Conservation (phyloP, 352 stramenopile genomes). For the Globisporangium spiculum region DNA sequence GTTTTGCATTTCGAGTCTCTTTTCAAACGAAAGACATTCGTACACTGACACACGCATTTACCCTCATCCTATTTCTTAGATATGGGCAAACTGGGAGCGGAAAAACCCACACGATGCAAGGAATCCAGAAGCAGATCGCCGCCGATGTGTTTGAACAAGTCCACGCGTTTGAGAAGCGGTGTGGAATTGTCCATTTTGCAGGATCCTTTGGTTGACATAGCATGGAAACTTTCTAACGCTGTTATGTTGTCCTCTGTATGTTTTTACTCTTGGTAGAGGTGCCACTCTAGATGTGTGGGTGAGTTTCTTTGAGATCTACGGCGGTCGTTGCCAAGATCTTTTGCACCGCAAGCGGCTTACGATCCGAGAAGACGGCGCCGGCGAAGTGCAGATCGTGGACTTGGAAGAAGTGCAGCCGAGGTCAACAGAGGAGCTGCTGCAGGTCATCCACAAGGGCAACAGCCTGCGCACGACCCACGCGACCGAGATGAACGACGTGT, state of each 20-base stretch:
- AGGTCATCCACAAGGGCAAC: conserved; percentile 93
- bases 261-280: conserved; percentile 21
- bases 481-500: conserved; percentile 96
- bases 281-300: conserved; percentile 85
- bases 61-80: conserved; percentile 13
- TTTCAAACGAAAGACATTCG: neutral
- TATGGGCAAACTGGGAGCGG: conserved; percentile 93
- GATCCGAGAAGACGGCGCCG: conserved; percentile 92
- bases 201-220: neutral
- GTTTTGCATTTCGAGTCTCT: neutral
- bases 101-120: conserved; percentile 94
- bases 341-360: conserved; percentile 88
- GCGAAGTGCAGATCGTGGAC: conserved; percentile 95
- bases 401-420: conserved; percentile 90
- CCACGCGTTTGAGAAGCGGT: conserved; percentile 48
- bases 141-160: conserved; percentile 73
- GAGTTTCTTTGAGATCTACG: conserved; percentile 98
- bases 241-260: neutral
- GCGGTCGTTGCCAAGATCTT: conserved; percentile 94
- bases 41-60: neutral
- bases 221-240: neutral
- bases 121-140: conserved; percentile 77
- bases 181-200: neutral
- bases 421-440: conserved; percentile 88
- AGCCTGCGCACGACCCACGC: conserved; percentile 93